Percentiles rank a stretch among this genome's conserved stretches.
These are phyloP conservation scores for Aspergillus intermedius DNA, from an alignment of 2,329 filamentous ascomycete species.

Conservation along the genomic window DNA sequence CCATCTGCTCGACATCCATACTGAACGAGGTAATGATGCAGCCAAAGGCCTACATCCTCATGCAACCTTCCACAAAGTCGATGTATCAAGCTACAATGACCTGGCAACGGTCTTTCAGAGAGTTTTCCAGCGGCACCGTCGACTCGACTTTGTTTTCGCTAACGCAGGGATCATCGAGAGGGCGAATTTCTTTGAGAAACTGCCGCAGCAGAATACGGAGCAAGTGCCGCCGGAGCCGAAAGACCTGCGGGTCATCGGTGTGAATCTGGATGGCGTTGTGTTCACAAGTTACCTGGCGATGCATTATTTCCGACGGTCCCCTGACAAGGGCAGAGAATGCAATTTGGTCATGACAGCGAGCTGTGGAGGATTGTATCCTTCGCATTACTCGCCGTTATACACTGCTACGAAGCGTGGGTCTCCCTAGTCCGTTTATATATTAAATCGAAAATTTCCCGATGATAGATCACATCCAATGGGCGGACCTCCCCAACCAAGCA, in stretches of 20 bases:
- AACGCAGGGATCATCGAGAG: constrained; percentile 44
- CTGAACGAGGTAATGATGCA: constrained; percentile 24
- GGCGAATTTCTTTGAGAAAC: constrained; percentile 32
- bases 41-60: constrained; percentile 20
- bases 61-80: constrained; percentile 29
- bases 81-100: constrained; percentile 27
- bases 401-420: constrained; percentile 30
- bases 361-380: constrained; percentile 34
- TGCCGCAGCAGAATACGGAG: constrained; percentile 8
- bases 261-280: constrained; percentile 37
- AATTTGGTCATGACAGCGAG: constrained; percentile 31
- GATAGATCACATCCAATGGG: neutral
- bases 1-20: constrained; percentile 38
- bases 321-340: constrained; percentile 13
- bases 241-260: constrained; percentile 30
- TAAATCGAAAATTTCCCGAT: neutral
- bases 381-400: constrained; percentile 29
- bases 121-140: constrained; percentile 28
- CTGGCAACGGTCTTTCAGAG: constrained; percentile 31
- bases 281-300: constrained; percentile 36
- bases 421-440: neutral
- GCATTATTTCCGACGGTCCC: constrained; percentile 34
- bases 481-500: neutral
- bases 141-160: constrained; percentile 46
- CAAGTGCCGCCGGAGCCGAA: constrained; percentile 19